phyloP scores from a whole-genome alignment of 345 rosid genomes.

The Limnanthes douglasii region DNA sequence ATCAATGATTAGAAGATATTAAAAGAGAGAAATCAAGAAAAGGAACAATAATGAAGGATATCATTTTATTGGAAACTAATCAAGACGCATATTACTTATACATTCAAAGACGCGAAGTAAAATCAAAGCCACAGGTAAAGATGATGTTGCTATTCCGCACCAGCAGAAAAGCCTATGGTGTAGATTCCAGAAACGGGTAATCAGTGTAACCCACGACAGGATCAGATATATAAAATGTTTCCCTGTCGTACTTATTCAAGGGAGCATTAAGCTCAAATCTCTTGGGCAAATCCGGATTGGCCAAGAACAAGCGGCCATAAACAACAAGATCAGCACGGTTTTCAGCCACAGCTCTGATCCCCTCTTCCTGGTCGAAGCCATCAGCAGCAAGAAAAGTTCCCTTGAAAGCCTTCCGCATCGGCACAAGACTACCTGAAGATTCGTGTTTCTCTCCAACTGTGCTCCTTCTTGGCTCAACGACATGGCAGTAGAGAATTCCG shows the following conservation, averaged over 20 bases:
- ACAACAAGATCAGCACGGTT: constrained; percentile 39
- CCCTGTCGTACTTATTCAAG: constrained; percentile 32
- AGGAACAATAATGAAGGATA: no score
- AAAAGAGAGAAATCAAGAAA: no score
- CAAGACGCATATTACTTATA: no score
- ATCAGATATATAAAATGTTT: constrained; percentile 31
- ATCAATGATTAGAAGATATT: no score
- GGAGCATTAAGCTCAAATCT: constrained; percentile 46
- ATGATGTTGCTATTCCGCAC: no score
- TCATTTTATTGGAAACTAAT: no score
- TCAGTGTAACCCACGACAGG: constrained; percentile 52
- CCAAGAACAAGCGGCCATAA: constrained; percentile 41
- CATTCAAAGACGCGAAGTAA: no score
- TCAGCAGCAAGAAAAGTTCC: constrained; percentile 56
- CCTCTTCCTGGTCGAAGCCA: constrained; percentile 36
- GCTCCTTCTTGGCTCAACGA: constrained; percentile 52
- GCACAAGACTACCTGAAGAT: constrained; percentile 20
- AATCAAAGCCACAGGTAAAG: no score
- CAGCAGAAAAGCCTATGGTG: no score
- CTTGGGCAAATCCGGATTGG: constrained; percentile 62
- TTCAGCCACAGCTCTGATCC: constrained; percentile 30
- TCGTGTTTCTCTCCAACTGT: constrained; percentile 10
- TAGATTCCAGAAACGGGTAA: constrained; percentile 60
- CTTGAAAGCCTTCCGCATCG: constrained; percentile 50
- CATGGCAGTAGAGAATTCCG: constrained; percentile 49